Percentiles rank a stretch among this genome's conserved stretches.
These are phyloP conservation scores for Chaetomium globosum DNA, from an alignment of 2,329 filamentous ascomycete genomes.

Conservation along the genomic window DNA sequence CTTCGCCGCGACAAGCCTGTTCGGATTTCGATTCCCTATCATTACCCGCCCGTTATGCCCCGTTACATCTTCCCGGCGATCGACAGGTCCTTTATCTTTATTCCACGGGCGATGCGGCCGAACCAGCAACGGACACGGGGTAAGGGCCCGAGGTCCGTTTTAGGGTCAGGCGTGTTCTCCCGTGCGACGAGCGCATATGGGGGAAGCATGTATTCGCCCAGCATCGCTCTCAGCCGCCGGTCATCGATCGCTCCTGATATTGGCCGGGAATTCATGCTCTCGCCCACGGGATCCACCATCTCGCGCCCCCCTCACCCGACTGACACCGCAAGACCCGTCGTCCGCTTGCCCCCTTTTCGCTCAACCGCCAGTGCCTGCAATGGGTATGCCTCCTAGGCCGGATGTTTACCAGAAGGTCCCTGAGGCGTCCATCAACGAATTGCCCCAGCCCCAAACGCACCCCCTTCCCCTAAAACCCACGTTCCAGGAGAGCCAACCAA, in stretches of 20 bases:
- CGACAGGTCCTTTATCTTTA: conserved; percentile 96
- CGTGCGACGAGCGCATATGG: conserved; percentile 76
- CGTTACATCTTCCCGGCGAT: conserved; percentile 88
- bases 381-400: conserved; percentile 37
- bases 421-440: conserved; percentile 53
- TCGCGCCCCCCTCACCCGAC: conserved; percentile 65
- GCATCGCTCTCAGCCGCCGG: conserved; percentile 82
- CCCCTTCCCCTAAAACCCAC: conserved; percentile 61
- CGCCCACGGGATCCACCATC: conserved; percentile 77
- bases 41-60: conserved; percentile 55
- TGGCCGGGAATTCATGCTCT: conserved; percentile 73
- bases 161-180: conserved; percentile 68
- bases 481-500: conserved; percentile 59
- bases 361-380: conserved; percentile 34
- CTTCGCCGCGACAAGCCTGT: conserved; percentile 95
- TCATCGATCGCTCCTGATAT: conserved; percentile 74
- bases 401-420: conserved; percentile 33
- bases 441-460: conserved; percentile 61
- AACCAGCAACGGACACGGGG: conserved; percentile 83
- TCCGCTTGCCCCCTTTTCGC: conserved; percentile 73
- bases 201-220: conserved; percentile 76
- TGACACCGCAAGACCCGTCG: conserved; percentile 70
- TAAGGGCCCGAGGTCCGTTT: conserved; percentile 72
- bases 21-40: conserved; percentile 82
- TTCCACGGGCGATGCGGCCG: conserved; percentile 87